Conservation (phyloP, 169 alveolate genomes). For the Cryptosporidium ryanae region DNA sequence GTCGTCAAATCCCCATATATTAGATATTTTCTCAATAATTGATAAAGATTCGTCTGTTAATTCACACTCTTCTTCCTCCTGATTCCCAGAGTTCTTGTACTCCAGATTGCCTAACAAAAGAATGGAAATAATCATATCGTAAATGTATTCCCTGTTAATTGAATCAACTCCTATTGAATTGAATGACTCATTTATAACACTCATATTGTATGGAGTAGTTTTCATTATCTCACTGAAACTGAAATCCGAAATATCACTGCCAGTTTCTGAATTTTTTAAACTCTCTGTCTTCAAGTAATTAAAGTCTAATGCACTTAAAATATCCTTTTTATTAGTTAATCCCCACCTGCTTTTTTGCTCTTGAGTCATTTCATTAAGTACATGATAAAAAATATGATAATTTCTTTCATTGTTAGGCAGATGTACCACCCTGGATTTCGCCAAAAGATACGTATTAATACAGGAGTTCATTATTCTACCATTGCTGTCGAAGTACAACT, state of each 20-base stretch:
- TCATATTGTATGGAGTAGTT: conserved; percentile 33
- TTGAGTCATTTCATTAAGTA: conserved; percentile 49
- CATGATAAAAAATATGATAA: conserved; percentile 65
- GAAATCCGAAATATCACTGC: not conserved
- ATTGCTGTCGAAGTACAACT: conserved; percentile 51
- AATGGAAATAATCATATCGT: conserved; percentile 32
- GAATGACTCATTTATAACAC: conserved; percentile 45
- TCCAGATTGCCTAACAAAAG: conserved; percentile 61
- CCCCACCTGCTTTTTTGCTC: conserved; percentile 33
- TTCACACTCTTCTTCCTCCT: conserved; percentile 65
- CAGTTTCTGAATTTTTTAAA: not conserved
- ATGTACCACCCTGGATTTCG: conserved; percentile 79
- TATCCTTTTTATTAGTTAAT: not conserved
- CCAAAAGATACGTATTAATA: conserved; percentile 80
- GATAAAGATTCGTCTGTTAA: conserved; percentile 10
- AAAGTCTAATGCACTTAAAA: conserved; percentile 3
- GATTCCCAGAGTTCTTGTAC: conserved; percentile 18
- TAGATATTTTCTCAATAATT: conserved; percentile 11
- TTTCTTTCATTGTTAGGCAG: conserved; percentile 79
- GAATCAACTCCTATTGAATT: conserved; percentile 46
- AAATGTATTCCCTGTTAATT: conserved; percentile 11
- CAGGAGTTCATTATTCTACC: conserved; percentile 73
- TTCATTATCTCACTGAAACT: conserved; percentile 10
- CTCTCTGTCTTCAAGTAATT: conserved; percentile 26
- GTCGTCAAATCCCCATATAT: conserved; percentile 16